Percentiles rank a stretch among this genome's conserved stretches.
Conservation (phyloP, 352 stramenopile species). For the Elongisporangium prolatum region DNA sequence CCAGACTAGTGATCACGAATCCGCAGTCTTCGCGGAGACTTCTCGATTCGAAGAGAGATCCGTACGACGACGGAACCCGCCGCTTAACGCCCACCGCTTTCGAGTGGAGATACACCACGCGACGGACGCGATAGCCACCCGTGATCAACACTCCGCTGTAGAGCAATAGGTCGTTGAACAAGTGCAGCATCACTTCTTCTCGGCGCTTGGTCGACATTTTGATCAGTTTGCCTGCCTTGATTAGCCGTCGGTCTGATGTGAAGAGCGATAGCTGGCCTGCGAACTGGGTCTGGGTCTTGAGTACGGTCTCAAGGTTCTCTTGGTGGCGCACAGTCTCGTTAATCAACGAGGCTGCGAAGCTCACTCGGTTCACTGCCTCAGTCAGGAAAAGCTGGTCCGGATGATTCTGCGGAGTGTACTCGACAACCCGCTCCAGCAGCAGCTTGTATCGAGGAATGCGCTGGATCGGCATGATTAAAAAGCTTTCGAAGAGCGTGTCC, state of each 20-base stretch:
- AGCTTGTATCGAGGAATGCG: conserved; percentile 90
- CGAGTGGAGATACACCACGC: conserved; percentile 66
- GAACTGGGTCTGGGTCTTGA: conserved; percentile 80
- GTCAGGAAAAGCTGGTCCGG: conserved; percentile 57
- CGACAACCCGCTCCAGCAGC: conserved; percentile 69
- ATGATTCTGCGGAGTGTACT: conserved; percentile 60
- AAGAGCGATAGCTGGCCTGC: conserved; percentile 65
- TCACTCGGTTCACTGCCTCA: conserved; percentile 54
- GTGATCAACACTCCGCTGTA: conserved; percentile 78
- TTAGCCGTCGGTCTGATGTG: conserved; percentile 48
- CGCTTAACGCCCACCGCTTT: conserved; percentile 66
- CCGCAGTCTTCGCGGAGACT: conserved; percentile 47
- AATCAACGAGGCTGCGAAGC: conserved; percentile 60
- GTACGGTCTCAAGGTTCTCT: conserved; percentile 75
- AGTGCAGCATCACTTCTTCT: conserved; percentile 79
- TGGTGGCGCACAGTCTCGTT: conserved; percentile 83
- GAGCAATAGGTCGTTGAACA: conserved; percentile 85
- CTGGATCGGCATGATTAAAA: conserved; percentile 92
- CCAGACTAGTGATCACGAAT: conserved; percentile 72
- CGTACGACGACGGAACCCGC: conserved; percentile 44
- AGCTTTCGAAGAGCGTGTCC: conserved; percentile 70
- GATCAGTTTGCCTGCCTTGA: conserved; percentile 65
- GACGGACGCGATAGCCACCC: conserved; percentile 63
- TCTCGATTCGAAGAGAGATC: conserved; percentile 40
- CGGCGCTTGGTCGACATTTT: conserved; percentile 83